Percentiles rank a stretch among this genome's conserved stretches.
Conservation (phyloP, 225 moss, liverwort and hornwort species). For the Marchantia paleacea region DNA sequence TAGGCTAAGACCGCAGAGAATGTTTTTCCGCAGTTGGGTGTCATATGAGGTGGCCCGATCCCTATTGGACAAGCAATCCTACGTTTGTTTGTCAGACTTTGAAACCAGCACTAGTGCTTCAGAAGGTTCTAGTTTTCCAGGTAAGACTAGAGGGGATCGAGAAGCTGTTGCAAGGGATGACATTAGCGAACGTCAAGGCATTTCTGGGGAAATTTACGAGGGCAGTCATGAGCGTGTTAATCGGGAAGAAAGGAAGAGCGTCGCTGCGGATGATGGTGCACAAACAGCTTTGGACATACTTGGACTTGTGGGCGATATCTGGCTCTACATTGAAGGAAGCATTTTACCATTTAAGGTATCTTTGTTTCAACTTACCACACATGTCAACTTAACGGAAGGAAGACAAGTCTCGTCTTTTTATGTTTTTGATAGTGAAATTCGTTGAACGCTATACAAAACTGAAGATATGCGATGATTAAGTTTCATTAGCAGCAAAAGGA, state of each 20-base stretch:
- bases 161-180: conserved; percentile 4
- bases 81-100: conserved; percentile 35
- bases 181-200: conserved; percentile 5
- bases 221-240: conserved; percentile 12
- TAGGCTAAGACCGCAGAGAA: no score
- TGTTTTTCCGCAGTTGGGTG: conserved; percentile 38
- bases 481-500: not conserved
- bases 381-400: not conserved
- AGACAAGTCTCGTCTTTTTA: not conserved
- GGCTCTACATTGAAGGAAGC: conserved; percentile 28
- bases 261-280: conserved; percentile 5
- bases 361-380: not conserved
- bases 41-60: conserved; percentile 30
- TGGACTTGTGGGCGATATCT: conserved; percentile 21
- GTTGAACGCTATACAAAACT: not conserved
- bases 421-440: not conserved
- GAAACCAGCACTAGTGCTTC: not conserved
- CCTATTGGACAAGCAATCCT: conserved; percentile 31
- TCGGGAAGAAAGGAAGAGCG: conserved; percentile 20
- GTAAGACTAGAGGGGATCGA: conserved; percentile 13
- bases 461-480: not conserved
- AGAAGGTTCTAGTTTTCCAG: not conserved
- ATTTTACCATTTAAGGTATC: conserved; percentile 40
- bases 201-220: conserved; percentile 11
- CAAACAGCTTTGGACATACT: not conserved